Percentiles rank a stretch among this genome's conserved stretches.
Conservation (phyloP, 2,329 filamentous ascomycete species). For the Nannizzia gypsea region DNA sequence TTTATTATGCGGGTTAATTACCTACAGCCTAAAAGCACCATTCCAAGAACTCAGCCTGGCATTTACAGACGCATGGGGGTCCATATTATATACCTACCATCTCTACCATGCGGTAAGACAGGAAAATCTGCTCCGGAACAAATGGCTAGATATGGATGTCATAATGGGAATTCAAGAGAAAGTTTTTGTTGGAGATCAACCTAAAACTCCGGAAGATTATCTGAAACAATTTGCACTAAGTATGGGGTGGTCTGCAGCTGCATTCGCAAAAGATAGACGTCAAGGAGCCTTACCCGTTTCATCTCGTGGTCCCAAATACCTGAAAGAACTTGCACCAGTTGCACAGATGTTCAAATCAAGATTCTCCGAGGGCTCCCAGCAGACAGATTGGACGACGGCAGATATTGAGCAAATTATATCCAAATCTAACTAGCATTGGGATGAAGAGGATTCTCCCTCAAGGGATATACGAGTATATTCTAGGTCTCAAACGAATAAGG, state of each 20-base stretch:
- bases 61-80: conserved; percentile 31
- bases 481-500: conserved; percentile 4
- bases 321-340: conserved; percentile 24
- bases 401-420: conserved; percentile 29
- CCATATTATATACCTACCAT: conserved; percentile 29
- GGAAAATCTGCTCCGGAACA: conserved; percentile 19
- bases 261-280: conserved; percentile 19
- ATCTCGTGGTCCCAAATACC: conserved; percentile 20
- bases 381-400: conserved; percentile 24
- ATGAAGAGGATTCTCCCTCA: conserved; percentile 11
- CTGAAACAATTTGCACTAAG: conserved; percentile 30
- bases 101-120: conserved; percentile 33
- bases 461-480: neutral
- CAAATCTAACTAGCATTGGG: conserved; percentile 14
- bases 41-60: conserved; percentile 25
- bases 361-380: conserved; percentile 19
- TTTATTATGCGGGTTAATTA: conserved; percentile 29
- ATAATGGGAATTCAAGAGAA: conserved; percentile 19
- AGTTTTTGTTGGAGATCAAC: conserved; percentile 30
- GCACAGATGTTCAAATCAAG: conserved; percentile 29
- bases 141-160: conserved; percentile 36
- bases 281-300: conserved; percentile 16
- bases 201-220: conserved; percentile 24
- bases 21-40: conserved; percentile 26
- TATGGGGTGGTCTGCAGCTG: conserved; percentile 27